Percentiles rank a stretch among this genome's conserved stretches.
phyloP scores from a whole-genome alignment of 352 stramenopile species.

The Phytophthora constricta region DNA sequence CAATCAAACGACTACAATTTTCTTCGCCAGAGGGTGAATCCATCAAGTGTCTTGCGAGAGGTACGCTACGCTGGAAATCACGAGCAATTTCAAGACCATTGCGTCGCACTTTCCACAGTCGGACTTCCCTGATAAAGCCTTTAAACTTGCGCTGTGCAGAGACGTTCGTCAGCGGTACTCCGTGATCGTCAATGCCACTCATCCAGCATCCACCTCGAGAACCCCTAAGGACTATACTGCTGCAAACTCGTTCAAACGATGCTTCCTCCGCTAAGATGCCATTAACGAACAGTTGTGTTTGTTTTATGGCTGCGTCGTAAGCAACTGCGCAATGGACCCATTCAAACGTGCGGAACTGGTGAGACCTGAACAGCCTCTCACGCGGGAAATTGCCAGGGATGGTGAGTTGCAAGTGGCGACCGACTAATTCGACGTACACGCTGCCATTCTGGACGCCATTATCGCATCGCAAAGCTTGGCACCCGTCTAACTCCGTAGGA shows the following conservation, averaged over 20 bases:
- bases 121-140: constrained; percentile 76
- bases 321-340: constrained; percentile 77
- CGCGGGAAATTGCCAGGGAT: constrained; percentile 79
- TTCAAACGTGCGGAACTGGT: constrained; percentile 60
- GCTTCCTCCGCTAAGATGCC: constrained; percentile 44
- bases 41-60: constrained; percentile 32
- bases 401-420: constrained; percentile 67
- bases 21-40: constrained; percentile 17
- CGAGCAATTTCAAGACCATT: constrained; percentile 48
- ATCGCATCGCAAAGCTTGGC: constrained; percentile 73
- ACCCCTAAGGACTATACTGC: constrained; percentile 55
- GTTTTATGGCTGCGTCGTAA: constrained; percentile 44
- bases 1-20: constrained; percentile 34
- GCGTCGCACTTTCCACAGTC: constrained; percentile 69
- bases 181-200: constrained; percentile 50
- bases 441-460: constrained; percentile 75
- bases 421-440: constrained; percentile 78
- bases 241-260: constrained; percentile 50
- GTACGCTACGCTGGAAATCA: constrained; percentile 73
- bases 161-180: constrained; percentile 34
- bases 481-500: constrained; percentile 66
- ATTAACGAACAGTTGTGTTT: constrained; percentile 63
- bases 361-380: constrained; percentile 66
- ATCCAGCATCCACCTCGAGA: constrained; percentile 80
- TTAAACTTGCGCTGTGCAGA: constrained; percentile 71